Base-by-base conservation (phyloP, 805 yeast genomes). In the Saturnispora silvae region DNA sequence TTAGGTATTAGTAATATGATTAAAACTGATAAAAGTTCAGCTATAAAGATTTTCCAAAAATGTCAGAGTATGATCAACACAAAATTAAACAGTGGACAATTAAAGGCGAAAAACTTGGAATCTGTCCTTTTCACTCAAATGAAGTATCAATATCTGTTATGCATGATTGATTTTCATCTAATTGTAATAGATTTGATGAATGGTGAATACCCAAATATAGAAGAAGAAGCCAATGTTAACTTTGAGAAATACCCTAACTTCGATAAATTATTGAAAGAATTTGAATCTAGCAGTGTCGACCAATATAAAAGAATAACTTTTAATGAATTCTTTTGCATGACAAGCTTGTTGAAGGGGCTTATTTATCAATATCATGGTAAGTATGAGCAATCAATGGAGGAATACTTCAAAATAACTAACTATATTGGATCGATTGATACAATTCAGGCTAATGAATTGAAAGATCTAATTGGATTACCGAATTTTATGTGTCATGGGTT, bases 291-390 rank as follows among this genome's bases (percentile, higher is more conserved):
- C n/a, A n/a, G n/a, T n/a, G 31, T 64, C 35, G 54, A 65, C 3
- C 54, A 56, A 2, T 67, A 61, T 41, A 72, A 69, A 35, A 44
- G 61, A 35, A 41, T 52, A n/a, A n/a, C n/a, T n/a, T n/a, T n/a
- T n/a, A n/a, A n/a, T n/a, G n/a, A n/a, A n/a, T n/a, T n/a, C n/a
- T n/a, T n/a, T n/a, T n/a, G n/a, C n/a, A n/a, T n/a, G n/a, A n/a
- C n/a, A n/a, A n/a, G 24, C 24, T 67, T 64, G 41, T 41, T 69
- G 15, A 57, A 61, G 33, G 76, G 64, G 2, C 32, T 61, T 3
- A 56, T 58, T 35, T 53, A 57, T 41, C 75, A 70, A 34, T 40
- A 50, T 15, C 31, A 28, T 28, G 10, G 18, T 20, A 13, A 13
- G 45, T 49, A 9, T 65, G 24, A 10, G 10, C 10, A 7, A 22